Evolutionary conservation across 805 yeast genomes (phyloP), one percentile per base, ranked within the genome.

Genomic region (Candida ovalis): DNA sequence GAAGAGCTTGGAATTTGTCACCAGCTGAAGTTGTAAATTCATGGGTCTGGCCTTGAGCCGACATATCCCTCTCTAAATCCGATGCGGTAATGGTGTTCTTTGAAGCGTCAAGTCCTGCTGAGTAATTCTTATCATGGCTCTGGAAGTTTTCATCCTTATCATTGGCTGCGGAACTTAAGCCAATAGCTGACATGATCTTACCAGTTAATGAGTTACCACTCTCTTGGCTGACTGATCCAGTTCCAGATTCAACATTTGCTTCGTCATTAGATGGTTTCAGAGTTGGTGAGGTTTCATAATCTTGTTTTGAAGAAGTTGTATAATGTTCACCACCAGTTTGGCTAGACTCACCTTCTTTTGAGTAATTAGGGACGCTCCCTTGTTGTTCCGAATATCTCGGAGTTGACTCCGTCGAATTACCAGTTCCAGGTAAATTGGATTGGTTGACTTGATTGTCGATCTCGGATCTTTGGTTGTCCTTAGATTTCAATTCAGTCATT

Each of bases 221-320:
- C 13, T 7, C 36, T 3, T 24, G n/a, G 19, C 33, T 23, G 30
- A 27, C 12, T 27, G 30, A 12, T 12, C 12, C 12, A 8, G 30
- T 8, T 25, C 30, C 44, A 22, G 8, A 28, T 3, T 10, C 12
- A 19, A 4, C 44, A 41, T 19, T 10, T 1, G 7, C 6, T 5
- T 19, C 37, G 10, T 43, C 50, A 22, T 47, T 46, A 22, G 47
- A 21, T 12, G 54, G 49, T 19, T 24, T 32, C 43, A 55, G 48
- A 17, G 52, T 55, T 15, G 58, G 58, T 8, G 58, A 53, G 19
- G 46, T 25, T 5, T 48, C 49, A 41, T 48, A 40, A 10, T 44
- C 37, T 12, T 43, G 27, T 15, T 37, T 18, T 7, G 10, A 21
- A 8, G 10, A n/a, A n/a, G 17, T 33, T 8, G 37, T 33, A 18